Evolutionary conservation across 768 basidiomycete genomes (phyloP), one percentile per base, ranked within the genome.

Genomic region (Boletus subparvulus): DNA sequence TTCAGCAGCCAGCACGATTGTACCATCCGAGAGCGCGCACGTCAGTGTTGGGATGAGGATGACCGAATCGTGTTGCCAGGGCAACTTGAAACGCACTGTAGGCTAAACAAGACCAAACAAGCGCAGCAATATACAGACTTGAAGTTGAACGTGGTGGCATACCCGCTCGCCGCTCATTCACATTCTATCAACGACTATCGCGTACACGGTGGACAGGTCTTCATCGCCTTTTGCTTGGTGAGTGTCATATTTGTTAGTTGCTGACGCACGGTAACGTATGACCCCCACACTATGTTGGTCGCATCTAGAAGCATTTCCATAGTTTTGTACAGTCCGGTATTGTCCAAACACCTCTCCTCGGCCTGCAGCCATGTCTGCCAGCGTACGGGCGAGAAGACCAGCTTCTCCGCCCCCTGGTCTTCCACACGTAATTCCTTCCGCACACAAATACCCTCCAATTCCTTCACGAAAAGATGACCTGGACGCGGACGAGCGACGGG

Each of bases 401-500:
- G 77, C 88, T 28, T 87, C 88, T 52, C 88, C 88, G 10, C 84
- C 85, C 13, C 79, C 79, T 48, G 77, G 77, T 49, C 69, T 74
- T 65, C 57, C 75, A 39, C 72, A 73, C 57, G 72, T 61, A 59
- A n/a, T 46, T 69, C 56, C 69, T 63, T 65, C 65, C 37, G 35
- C 62, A 39, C 81, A 81, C 65, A 76, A 85, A 65, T 89, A 87
- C 75, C 88, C 88, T 32, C 81, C 87, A 68, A 70, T 48, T 2
- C 13, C 48, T 28, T 40, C 80, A 17, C 75, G 81, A 59, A 80
- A 85, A 55, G 85, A 85, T 65, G 81, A 83, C 69, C 69, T 90
- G n/a, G 86, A 88, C 65, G 88, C 90, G 24, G 90, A 92, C 71
- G 80, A 80, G 65, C 80, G 86, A 52, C 78, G 86, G 61, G 84